Evolutionary conservation across 441 rosid species (phyloP).

Genomic region (Gossypium schwendimanii): DNA sequence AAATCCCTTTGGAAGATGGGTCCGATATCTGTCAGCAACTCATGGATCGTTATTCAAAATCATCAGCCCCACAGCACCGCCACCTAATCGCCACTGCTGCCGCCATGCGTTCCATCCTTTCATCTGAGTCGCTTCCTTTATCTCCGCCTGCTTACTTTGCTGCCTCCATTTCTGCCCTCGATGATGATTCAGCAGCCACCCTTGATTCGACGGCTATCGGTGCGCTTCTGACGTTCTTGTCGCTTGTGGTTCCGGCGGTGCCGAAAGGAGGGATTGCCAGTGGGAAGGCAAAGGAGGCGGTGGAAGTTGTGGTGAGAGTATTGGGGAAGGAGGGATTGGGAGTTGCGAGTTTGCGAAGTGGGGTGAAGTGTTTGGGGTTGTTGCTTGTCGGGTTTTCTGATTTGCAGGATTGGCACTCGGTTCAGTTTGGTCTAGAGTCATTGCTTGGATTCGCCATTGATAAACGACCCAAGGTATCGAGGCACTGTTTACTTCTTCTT

Average conservation of each 20-base stretch:
- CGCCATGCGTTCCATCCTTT: slow-evolving; percentile 77
- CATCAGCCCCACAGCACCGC: slow-evolving; percentile 77
- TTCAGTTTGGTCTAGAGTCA: slow-evolving; percentile 46
- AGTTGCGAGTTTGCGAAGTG: slow-evolving; percentile 61
- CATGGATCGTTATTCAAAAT: slow-evolving; percentile 76
- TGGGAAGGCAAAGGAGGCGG: slow-evolving; percentile 63
- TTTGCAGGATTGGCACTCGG: slow-evolving; percentile 61
- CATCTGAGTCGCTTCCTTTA: slow-evolving; percentile 52
- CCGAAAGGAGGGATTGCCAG: slow-evolving; percentile 39
- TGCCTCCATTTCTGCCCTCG: slow-evolving; percentile 58
- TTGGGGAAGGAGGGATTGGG: slow-evolving; percentile 41
- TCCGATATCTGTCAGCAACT: slow-evolving; percentile 74
- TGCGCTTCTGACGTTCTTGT: slow-evolving; percentile 61
- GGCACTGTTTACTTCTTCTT: background rate
- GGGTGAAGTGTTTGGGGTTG: slow-evolving; percentile 70
- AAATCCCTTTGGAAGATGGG: slow-evolving; percentile 32
- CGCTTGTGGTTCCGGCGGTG: slow-evolving; percentile 48
- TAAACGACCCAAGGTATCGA: slow-evolving; percentile 78
- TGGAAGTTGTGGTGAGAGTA: slow-evolving; percentile 41
- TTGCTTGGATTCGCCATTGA: slow-evolving; percentile 60
- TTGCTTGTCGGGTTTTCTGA: slow-evolving; percentile 55
- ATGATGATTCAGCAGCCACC: slow-evolving; percentile 20
- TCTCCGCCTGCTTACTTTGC: slow-evolving; percentile 62
- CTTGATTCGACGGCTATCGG: slow-evolving; percentile 56
- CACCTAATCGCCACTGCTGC: slow-evolving; percentile 87